Conservation (phyloP, 768 basidiomycete species). For the Erythrobasidium yunnanense region DNA sequence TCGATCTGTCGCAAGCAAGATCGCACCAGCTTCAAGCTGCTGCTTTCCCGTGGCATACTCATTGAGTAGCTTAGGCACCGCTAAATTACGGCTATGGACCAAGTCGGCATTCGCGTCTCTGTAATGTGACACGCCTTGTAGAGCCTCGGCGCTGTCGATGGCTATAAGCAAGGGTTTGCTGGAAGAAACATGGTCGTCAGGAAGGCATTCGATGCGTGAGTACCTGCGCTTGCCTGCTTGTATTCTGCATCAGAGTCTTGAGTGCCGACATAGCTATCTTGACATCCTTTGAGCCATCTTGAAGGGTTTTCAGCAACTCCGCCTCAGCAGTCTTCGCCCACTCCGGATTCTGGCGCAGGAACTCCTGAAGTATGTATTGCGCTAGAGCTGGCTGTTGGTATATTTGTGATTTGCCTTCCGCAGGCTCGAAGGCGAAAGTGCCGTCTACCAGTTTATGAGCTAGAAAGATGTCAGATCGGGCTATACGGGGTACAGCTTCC, state of each 20-base stretch:
- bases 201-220: background rate
- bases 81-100: background rate
- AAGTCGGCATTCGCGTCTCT: too few relatives aligned
- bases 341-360: background rate
- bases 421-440: background rate
- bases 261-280: background rate
- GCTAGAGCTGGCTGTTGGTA: conserved; percentile 15
- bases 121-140: conserved; percentile 8
- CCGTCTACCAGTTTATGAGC: conserved; percentile 7
- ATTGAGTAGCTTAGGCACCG: background rate
- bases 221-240: background rate
- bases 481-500: background rate
- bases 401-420: background rate
- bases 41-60: background rate
- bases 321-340: background rate
- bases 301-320: background rate
- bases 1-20: too few relatives aligned
- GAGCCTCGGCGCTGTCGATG: conserved; percentile 21
- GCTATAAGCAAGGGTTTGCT: conserved; percentile 22
- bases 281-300: background rate
- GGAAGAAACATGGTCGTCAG: background rate
- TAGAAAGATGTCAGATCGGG: background rate
- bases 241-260: background rate
- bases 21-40: too few relatives aligned
- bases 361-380: background rate